phyloP scores from a whole-genome alignment of 108 stramenopile species.

The Fragilariopsis cylindrus region DNA sequence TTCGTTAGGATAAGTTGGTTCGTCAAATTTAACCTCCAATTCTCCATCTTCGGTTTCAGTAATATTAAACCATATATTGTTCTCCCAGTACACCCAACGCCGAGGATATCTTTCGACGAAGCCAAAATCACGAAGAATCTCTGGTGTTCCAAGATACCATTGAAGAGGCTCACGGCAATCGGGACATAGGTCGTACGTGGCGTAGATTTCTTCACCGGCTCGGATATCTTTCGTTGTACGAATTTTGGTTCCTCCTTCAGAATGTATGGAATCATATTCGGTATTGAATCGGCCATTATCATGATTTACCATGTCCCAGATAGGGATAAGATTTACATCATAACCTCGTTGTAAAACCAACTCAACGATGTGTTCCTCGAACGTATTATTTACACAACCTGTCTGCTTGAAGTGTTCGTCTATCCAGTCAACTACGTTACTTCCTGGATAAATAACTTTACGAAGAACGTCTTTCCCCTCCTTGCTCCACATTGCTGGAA shows the following conservation, averaged over 20 bases:
- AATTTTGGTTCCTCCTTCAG: constrained; percentile 6
- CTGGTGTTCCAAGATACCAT: constrained; percentile 7
- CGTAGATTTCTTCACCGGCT: background rate
- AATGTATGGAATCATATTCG: background rate
- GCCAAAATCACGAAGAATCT: constrained; percentile 13
- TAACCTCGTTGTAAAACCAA: constrained; percentile 20
- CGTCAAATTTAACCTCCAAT: background rate
- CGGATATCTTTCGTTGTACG: background rate
- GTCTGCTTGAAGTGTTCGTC: background rate
- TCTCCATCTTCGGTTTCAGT: background rate
- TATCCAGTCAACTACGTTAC: constrained; percentile 14
- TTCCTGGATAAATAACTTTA: constrained; percentile 29
- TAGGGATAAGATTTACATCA: constrained; percentile 44
- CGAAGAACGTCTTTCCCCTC: constrained; percentile 42
- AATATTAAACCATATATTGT: background rate
- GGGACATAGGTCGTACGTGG: background rate
- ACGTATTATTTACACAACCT: background rate
- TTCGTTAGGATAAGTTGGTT: background rate
- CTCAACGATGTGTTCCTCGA: constrained; percentile 11
- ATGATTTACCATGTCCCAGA: constrained; percentile 64
- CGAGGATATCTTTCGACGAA: constrained; percentile 6
- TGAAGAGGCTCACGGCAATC: background rate
- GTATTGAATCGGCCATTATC: constrained; percentile 44
- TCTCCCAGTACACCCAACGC: background rate
- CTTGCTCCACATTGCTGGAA: constrained; percentile 47